phyloP scores from a whole-genome alignment of 371 early-diverging fungal species.

The Rhizopus sp. region DNA sequence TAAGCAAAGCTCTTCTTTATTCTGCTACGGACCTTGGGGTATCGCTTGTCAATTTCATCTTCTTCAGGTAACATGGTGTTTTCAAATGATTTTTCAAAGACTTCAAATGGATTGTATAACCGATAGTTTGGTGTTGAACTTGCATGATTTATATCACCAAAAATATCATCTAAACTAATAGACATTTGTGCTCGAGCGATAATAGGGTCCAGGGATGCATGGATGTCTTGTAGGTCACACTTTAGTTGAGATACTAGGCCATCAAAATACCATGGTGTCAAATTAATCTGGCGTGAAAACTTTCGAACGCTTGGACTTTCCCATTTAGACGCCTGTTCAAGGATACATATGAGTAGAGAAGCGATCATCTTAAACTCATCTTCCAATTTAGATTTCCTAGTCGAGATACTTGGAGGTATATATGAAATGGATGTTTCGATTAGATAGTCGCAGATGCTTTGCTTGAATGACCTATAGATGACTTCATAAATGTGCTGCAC shows the following conservation, averaged over 20 bases:
- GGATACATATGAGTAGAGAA: constrained; percentile 16
- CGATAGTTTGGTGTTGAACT: neutral
- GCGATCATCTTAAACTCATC: constrained; percentile 10
- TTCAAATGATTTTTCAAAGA: constrained; percentile 1
- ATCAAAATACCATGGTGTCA: constrained; percentile 47
- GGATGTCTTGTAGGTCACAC: constrained; percentile 31
- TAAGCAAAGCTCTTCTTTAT: neutral
- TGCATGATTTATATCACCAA: neutral
- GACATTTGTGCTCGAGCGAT: constrained; percentile 23
- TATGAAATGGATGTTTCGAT: constrained; percentile 55
- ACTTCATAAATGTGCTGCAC: constrained; percentile 49
- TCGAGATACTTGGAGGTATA: neutral
- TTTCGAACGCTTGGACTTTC: constrained; percentile 60
- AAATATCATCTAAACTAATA: constrained; percentile 1
- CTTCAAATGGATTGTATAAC: constrained; percentile 8
- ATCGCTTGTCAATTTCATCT: neutral
- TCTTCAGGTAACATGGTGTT: neutral
- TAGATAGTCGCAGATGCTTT: constrained; percentile 71
- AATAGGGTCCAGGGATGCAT: constrained; percentile 29
- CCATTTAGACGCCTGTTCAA: constrained; percentile 51
- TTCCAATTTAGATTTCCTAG: neutral
- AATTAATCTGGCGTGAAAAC: constrained; percentile 20
- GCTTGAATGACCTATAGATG: constrained; percentile 55
- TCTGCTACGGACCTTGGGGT: neutral
- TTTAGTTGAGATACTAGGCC: constrained; percentile 36